A percentile compares a stretch with the other conserved stretches of the same genome.
Evolutionary conservation across 2,329 filamentous ascomycete species (phyloP).

Genomic region (Aureobasidium sp.): DNA sequence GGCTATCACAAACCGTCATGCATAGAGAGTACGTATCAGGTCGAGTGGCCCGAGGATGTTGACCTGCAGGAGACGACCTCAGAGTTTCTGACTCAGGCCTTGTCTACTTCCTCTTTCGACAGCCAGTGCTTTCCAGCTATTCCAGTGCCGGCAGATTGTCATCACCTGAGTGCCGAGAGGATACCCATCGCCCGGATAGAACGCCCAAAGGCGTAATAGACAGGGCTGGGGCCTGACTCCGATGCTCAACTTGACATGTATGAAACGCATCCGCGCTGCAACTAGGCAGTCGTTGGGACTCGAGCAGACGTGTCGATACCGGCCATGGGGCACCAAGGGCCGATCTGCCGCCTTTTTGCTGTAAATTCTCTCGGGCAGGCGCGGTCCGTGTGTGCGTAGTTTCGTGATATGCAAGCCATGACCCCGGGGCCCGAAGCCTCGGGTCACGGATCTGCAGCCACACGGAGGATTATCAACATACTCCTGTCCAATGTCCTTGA

Average conservation of each 20-base stretch:
- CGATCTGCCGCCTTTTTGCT: background rate
- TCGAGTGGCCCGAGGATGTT: background rate
- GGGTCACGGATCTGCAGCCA: constrained; percentile 1
- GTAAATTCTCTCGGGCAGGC: background rate
- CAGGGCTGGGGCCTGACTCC: background rate
- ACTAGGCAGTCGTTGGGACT: background rate
- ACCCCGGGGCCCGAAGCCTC: background rate
- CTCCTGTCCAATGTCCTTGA: background rate
- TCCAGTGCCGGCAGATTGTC: background rate
- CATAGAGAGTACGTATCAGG: background rate
- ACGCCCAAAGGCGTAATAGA: background rate
- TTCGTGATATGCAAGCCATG: constrained; percentile 8
- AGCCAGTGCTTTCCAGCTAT: background rate
- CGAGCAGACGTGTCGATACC: background rate
- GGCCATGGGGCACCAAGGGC: background rate
- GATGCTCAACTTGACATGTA: background rate
- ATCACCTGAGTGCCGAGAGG: background rate
- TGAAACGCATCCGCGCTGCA: constrained; percentile 8
- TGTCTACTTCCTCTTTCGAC: background rate
- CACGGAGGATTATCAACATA: background rate
- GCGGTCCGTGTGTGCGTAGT: background rate
- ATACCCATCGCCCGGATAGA: background rate
- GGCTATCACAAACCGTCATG: background rate
- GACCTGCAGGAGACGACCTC: background rate
- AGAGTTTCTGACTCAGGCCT: background rate